Base-by-base conservation (phyloP, 164 flowering plant genomes). In the Cinnamomum micranthum region DNA sequence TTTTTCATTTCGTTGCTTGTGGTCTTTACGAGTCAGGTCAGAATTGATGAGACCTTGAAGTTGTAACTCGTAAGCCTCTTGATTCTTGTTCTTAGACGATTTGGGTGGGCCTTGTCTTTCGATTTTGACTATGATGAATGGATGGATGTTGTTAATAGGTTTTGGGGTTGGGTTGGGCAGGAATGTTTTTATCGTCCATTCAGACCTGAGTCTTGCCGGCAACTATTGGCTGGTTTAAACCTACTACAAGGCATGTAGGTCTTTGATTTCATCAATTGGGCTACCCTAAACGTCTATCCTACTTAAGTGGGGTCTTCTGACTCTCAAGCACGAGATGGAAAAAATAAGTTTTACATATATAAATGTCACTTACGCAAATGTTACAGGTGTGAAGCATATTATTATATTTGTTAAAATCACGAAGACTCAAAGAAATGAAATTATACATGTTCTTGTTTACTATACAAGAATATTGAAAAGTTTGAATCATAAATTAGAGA, bases 101-200 rank as follows among this genome's bases (percentile, higher is more conserved):
- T 55, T 55, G n/a, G 60, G 20, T 55, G 20, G 67, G 19, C 22
- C 1, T 17, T 59, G 6, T n/a, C 63, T 59, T 59, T 59, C 6
- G 9, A 59, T n/a, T 59, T 74, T 35, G 47, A 35, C 47, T 35
- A 6, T 6, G 47, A 35, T 35, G 47, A 35, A 35, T 35, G 47
- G 47, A 35, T 6, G 10, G 47, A 35, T 55, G 84, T 82, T 65
- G 82, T 84, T 4, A 5, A 82, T 80, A 93, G 97, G 89, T 94
- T 69, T 65, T 94, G 83, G 94, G 98, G 55, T 92, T 91, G 69
- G 98, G 98, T 27, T 92, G 97, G 95, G 97, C 98, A 33, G 98
- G 98, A 2, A 84, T 94, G 19, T 91, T 89, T 77, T 83, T 95
- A 59, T 81, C 84, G 7, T 35, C 47, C 47, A 35, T 35, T 35